Evolutionary conservation across 1,284 basidiomycete species (phyloP), one percentile per base, ranked within the genome.

Genomic region (Tetrapyrgos nigripes): DNA sequence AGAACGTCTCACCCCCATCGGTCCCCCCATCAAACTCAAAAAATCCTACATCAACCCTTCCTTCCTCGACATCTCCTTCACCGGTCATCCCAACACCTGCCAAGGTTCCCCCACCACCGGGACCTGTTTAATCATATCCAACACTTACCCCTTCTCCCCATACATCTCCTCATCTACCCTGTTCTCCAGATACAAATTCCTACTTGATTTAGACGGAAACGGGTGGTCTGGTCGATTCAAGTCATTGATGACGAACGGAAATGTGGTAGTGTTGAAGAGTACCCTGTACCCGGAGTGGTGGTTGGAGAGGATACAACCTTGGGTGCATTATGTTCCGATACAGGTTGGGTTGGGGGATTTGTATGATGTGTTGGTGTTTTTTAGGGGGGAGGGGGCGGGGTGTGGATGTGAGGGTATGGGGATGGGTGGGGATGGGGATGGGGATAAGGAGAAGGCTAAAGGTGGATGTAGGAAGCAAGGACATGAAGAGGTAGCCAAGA

Each of bases 141-240:
- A 69, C 10, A 64, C 77, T 45, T 89, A 83, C 66, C 76, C 78
- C 14, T 89, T 82, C 75, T n/a, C n/a, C n/a, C n/a, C n/a, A n/a
- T n/a, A n/a, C n/a, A n/a, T 74, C 73, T 40, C 69, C 70, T 53
- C 69, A 72, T 37, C 81, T 83, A 61, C 77, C 62, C 1, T 58
- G 70, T 44, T 63, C 73, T 85, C 84, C 37, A 77, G 75, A 53
- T 86, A 88, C 70, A 89, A 88, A 70, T 90, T 88, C 68, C 78
- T 89, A 45, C 66, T 89, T 27, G 87, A 89, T 66, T 83, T 85
- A 13, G 87, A 90, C 64, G 88, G 88, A 1, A 87, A 90, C 58
- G 88, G 83, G 0, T 90, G 88, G 87, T 87, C 84, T 3, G 82
- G 85, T 28, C 80, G 89, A 8, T 91, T 89, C 71, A 86, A 88